Percentiles rank a stretch among this genome's conserved stretches.
phyloP scores from a whole-genome alignment of 768 basidiomycete species.

The Lactarius trivialis region DNA sequence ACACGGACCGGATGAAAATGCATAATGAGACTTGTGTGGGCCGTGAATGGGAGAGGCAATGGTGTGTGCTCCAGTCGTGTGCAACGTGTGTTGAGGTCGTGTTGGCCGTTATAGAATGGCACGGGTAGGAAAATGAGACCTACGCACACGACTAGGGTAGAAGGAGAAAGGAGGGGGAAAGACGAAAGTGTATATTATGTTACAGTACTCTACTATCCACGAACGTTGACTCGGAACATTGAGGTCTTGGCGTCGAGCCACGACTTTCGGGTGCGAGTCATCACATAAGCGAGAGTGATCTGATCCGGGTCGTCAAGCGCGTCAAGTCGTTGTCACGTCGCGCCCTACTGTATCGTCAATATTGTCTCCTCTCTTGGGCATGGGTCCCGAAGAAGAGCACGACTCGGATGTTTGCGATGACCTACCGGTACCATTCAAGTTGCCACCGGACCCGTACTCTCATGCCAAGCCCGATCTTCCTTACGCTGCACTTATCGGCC shows the following conservation, averaged over 20 bases:
- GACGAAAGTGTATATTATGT: background rate
- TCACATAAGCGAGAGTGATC: no score
- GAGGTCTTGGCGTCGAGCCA: no score
- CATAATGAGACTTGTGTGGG: slow-evolving; percentile 31
- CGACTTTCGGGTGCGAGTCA: no score
- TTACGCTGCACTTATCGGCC: slow-evolving; percentile 94
- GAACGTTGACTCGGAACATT: no score
- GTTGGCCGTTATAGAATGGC: background rate
- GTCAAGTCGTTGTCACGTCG: no score
- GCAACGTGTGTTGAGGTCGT: background rate
- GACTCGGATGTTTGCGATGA: no score
- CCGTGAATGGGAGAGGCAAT: no score
- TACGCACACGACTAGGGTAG: background rate
- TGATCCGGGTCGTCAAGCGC: no score
- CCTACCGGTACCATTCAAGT: slow-evolving; percentile 63
- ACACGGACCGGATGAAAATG: slow-evolving; percentile 43
- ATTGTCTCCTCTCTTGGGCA: slow-evolving; percentile 78
- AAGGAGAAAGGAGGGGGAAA: background rate
- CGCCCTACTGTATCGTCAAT: slow-evolving; percentile 58
- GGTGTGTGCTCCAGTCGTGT: background rate
- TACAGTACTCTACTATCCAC: background rate
- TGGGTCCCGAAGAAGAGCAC: slow-evolving; percentile 62
- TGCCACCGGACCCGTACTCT: slow-evolving; percentile 83
- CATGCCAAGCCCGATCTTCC: slow-evolving; percentile 76
- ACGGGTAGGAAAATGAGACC: background rate